Base-by-base conservation (phyloP, 495 filamentous ascomycete genomes). In the Pyrenula massariospora region DNA sequence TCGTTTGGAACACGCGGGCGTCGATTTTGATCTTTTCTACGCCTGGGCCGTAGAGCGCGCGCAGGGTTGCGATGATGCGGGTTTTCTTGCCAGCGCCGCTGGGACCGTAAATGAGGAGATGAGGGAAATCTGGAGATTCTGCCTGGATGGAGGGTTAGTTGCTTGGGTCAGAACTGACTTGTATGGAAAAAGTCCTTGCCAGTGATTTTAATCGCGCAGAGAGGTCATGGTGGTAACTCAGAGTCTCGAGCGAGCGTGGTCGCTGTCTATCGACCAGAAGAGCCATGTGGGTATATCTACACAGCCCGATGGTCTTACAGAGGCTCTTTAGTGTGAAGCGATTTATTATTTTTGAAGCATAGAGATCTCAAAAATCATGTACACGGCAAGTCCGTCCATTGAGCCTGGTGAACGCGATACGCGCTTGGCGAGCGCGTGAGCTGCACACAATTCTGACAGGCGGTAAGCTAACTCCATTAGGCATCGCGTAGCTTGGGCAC, bases 1-100 rank as follows among this genome's bases (percentile, higher is more conserved):
- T 92, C 1, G 93, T 96, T 68, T 95, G 90, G 78, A 97, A 98
- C 54, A 96, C 84, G 59, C 93, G 86, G 21, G 89, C 85, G 66
- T 96, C 91, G 74, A 96, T 93, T 71, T 95, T 95, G 76, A 96
- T 95, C 77, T 95, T 95, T 61, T 95, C 91, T 10, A 95, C 91
- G 31, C 90, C 89, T 10, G 91, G 84, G 0, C 91, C 91, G 67
- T 88, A 96, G 12, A 96, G 77, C 68, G 93, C 90, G 66, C 92
- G 92, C 2, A 96, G 73, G 0, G 91, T 96, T 8, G 93, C 89
- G 11, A 96, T 88, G 56, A 96, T 91, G 22, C 93, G 87, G 2
- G 93, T 98, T 67, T 98, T 98, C 69, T 98, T 98, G 52, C 93
- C 93, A 0, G 93, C 93, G 21, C 93, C 93, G 0, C 91, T 96